phyloP scores from a whole-genome alignment of 805 yeast genomes.

The Barnettozyma salicaria region DNA sequence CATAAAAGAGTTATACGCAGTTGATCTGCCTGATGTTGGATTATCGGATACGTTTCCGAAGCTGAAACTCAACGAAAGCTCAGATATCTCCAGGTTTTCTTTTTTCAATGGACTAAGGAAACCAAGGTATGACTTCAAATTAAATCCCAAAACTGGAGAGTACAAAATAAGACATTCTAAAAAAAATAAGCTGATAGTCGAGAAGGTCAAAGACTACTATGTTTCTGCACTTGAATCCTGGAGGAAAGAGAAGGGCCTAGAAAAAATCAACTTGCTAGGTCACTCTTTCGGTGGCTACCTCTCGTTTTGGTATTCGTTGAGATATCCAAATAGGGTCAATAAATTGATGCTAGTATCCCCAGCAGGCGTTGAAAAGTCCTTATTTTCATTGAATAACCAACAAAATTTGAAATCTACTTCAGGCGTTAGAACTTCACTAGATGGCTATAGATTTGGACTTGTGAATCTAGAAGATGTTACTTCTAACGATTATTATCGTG shows the following conservation, averaged over 20 bases:
- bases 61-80: conserved; percentile 19
- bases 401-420: conserved; percentile 6
- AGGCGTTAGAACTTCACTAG: conserved; percentile 7
- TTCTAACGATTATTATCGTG: conserved; percentile 24
- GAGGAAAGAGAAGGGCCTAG: conserved; percentile 45
- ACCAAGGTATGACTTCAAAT: conserved; percentile 12
- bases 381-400: conserved; percentile 45
- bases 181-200: conserved; percentile 19
- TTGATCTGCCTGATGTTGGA: conserved; percentile 72
- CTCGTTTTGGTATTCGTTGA: conserved; percentile 55
- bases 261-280: conserved; percentile 57
- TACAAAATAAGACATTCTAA: conserved; percentile 18
- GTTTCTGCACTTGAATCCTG: conserved; percentile 57
- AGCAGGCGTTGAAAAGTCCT: conserved; percentile 69
- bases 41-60: conserved; percentile 34
- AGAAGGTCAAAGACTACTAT: conserved; percentile 49
- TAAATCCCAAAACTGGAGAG: background rate
- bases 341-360: conserved; percentile 64
- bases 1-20: conserved; percentile 56
- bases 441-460: conserved; percentile 6
- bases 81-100: too few relatives aligned
- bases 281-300: conserved; percentile 80
- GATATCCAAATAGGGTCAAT: conserved; percentile 47
- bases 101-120: conserved; percentile 8
- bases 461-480: conserved; percentile 15